Evolutionary conservation across 306 rosid species (phyloP), one percentile per base, ranked within the genome.

Genomic region (Abrus pulchellus): DNA sequence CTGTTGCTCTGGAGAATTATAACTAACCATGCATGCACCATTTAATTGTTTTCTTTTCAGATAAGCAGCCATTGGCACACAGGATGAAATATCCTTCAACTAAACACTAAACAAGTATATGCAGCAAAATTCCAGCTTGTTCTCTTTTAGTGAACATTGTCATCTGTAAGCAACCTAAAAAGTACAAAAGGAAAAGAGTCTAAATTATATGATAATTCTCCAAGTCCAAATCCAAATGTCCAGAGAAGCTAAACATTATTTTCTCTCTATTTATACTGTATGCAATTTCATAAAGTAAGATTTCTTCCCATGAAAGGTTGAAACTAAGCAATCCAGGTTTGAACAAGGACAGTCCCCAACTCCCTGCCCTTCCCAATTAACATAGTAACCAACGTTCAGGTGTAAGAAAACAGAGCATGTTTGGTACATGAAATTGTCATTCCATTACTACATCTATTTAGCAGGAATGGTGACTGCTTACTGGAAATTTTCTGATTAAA

Each of bases 31-130:
- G 67, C 80, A 87, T 60, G 86, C 85, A 83, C 91, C 92, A 88
- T 86, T 86, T 80, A 90, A 67, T 67, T 94, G 93, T 84, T 95
- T 95, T 82, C 94, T 92, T 83, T 86, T 80, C 64, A 93, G 99
- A 86, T 93, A 94, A 82, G 99, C 96, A 68, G 93, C 98, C 99
- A 95, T 95, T 59, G 64, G 52, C 67, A 82, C 76, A 72, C 63
- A 34, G 38, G 38, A 34, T 34, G 61, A 6, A 84, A 77, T 53
- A 56, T 50, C 48, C 76, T 80, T n/a, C 81, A 72, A 83, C 44
- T 57, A 69, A 56, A 36, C 56, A 80, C 81, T 67, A 79, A 30
- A 80, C 27, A 57, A 41, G 72, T 68, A 83, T 62, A n/a, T n/a
- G 72, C 20, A 76, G 75, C 69, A 79, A 84, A 76, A 61, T 55